Evolutionary conservation across 331 rosid genomes (phyloP).

Genomic region (Malus hybrid): DNA sequence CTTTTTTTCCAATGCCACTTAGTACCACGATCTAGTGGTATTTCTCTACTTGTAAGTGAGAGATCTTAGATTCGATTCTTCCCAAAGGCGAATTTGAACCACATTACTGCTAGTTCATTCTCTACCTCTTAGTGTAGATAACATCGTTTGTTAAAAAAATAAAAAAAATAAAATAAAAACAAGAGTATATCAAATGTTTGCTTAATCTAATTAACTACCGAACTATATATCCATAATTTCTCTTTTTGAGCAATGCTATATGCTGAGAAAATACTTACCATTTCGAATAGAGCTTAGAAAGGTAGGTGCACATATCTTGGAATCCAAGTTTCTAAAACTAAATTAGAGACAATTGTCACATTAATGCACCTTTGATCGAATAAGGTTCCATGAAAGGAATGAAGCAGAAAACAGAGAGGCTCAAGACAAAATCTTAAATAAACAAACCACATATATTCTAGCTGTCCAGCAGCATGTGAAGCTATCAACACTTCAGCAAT

Average conservation of each 20-base stretch:
- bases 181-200: neutral
- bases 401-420: neutral
- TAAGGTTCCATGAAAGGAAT: conserved; percentile 3
- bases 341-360: neutral
- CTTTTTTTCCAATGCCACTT: too few relatives aligned
- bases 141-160: too few relatives aligned
- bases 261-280: neutral
- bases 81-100: too few relatives aligned
- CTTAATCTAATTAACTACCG: neutral
- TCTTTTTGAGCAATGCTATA: neutral
- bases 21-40: too few relatives aligned
- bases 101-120: too few relatives aligned
- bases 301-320: neutral
- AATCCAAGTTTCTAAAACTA: neutral
- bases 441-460: neutral
- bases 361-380: neutral
- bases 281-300: neutral
- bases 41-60: too few relatives aligned
- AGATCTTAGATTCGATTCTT: too few relatives aligned
- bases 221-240: neutral
- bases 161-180: neutral
- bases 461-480: conserved; percentile 11
- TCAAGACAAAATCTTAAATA: neutral
- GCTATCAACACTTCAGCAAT: conserved; percentile 6
- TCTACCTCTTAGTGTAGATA: too few relatives aligned